Base-by-base conservation (phyloP, 176 grass and related monocot species). In the Avena eriantha region DNA sequence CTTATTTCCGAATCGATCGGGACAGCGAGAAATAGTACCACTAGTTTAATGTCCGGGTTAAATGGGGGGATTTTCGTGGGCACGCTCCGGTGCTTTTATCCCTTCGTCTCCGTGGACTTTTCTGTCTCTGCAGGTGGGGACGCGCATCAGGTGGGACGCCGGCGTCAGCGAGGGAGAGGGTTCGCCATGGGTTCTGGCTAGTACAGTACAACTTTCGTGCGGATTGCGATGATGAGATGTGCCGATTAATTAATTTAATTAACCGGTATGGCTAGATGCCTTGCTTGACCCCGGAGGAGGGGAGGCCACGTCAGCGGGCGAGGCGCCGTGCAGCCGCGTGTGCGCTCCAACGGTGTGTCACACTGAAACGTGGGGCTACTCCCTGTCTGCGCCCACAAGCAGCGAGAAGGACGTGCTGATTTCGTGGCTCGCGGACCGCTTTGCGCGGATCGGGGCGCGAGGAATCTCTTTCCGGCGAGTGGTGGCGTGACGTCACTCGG, bases 241-340 rank as follows among this genome's bases (percentile, higher is more conserved):
- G 74, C 23, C 15, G 80, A 49, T 74, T 49, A 51, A 82, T 83
- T 46, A 34, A 82, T 77, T 83, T 46, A 34, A 82, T 77, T 48
- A 77, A 72, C 77, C 49, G 60, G 84, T 81, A 82, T 16, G 80
- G 54, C 3, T 36, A 47, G 73, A 83, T 75, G 69, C 76, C 47
- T 53, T 53, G 48, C 48, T 76, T 76, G 73, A 76, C 73, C 24
- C 49, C 26, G 63, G 26, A 66, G 73, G 14, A 51, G 73, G 22
- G n/a, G 45, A 26, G 46, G 73, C 73, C 45, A 56, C 41, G 73
- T 76, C 73, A 76, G n/a, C 0, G 24, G 8, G 73, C 24, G 48
- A 19, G 24, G 48, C 73, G 8, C 26, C 48, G 72, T 15, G 70
- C 70, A 24, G 70, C 70, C 71, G 45, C 45, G 71, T 74, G 71